phyloP scores from a whole-genome alignment of 257 asterid species.

The Solanum stenotomum region DNA sequence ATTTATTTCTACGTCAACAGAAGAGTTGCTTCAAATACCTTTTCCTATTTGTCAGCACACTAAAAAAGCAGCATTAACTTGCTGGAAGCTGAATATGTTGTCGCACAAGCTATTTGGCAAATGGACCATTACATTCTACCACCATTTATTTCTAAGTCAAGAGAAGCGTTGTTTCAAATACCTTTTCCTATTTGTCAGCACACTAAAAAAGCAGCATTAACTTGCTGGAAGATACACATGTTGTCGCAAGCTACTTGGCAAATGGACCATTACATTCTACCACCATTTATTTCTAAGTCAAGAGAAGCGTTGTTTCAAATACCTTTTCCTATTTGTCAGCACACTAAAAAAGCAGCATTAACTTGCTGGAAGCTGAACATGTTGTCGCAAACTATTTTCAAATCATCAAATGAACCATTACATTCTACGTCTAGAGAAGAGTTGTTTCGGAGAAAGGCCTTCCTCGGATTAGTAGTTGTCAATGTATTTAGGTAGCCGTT shows the following conservation, averaged over 20 bases:
- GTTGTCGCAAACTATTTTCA: not conserved
- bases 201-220: not conserved
- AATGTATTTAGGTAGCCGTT: not conserved
- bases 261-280: not conserved
- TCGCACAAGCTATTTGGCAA: not conserved
- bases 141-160: not conserved
- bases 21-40: not conserved
- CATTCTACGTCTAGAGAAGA: not conserved
- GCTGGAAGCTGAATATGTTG: accelerated
- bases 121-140: not conserved
- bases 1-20: not conserved
- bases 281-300: not conserved
- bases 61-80: not conserved
- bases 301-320: not conserved
- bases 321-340: not conserved
- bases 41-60: not conserved
- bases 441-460: not conserved
- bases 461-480: not conserved
- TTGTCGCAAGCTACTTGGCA: not conserved
- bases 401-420: not conserved
- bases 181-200: not conserved
- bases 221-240: not conserved
- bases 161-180: not conserved
- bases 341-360: not conserved
- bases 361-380: not conserved